Conservation (phyloP, 2,329 filamentous ascomycete species). For the Scleromitrula shiraiana region DNA sequence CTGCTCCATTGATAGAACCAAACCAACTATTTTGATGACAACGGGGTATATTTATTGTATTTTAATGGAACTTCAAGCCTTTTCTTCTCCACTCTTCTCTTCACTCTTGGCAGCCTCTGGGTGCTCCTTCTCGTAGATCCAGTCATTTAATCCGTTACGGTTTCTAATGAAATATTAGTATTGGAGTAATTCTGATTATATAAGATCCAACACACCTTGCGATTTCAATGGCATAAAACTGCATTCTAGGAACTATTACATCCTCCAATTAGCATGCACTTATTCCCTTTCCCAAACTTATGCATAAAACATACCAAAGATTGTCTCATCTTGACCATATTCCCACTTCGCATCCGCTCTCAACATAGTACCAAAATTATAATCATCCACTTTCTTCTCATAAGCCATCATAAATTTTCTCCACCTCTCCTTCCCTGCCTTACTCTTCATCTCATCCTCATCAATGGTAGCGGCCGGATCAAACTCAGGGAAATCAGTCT, state of each 20-base stretch:
- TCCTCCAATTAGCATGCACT: not conserved
- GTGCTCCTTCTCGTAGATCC: slow-evolving; percentile 84
- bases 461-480: slow-evolving; percentile 73
- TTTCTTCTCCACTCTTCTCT: not conserved
- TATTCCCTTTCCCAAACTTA: not conserved
- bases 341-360: slow-evolving; percentile 69
- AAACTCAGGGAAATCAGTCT: slow-evolving; percentile 84
- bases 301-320: slow-evolving; percentile 62
- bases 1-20: too few relatives aligned
- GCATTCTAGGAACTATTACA: slow-evolving; percentile 53
- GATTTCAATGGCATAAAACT: slow-evolving; percentile 75
- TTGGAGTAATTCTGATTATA: not conserved
- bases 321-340: slow-evolving; percentile 82
- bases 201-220: slow-evolving; percentile 33
- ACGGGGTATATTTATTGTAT: not conserved
- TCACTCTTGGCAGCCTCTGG: slow-evolving; percentile 35
- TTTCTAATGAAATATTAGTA: slow-evolving; percentile 43
- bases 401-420: slow-evolving; percentile 89
- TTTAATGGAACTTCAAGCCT: too few relatives aligned
- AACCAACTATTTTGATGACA: too few relatives aligned
- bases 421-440: slow-evolving; percentile 88
- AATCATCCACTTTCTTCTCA: slow-evolving; percentile 93
- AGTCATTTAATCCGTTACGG: slow-evolving; percentile 84
- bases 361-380: slow-evolving; percentile 95
- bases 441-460: slow-evolving; percentile 97